Percentiles rank a stretch among this genome's conserved stretches.
Conservation (phyloP, 331 rosid species). For the Malus hybrid region DNA sequence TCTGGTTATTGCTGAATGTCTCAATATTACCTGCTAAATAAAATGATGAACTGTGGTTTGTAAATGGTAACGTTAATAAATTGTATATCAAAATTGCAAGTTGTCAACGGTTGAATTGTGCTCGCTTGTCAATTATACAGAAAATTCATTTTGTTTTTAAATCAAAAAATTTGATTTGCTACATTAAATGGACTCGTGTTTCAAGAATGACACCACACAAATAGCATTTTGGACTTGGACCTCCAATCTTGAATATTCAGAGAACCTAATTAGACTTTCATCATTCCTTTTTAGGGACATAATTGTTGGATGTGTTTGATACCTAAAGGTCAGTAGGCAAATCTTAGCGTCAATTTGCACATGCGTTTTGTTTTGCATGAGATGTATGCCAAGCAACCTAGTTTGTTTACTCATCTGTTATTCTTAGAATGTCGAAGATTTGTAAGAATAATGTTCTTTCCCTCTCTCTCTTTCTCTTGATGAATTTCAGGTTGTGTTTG, state of each 20-base stretch:
- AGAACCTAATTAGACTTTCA: not conserved
- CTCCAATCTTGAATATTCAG: not conserved
- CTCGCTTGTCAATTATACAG: too few relatives aligned
- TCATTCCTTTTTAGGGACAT: not conserved
- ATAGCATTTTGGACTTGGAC: not conserved
- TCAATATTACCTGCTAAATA: not conserved
- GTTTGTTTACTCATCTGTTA: not conserved
- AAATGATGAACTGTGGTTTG: not conserved
- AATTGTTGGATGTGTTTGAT: not conserved
- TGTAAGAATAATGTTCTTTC: not conserved
- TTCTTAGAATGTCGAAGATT: too few relatives aligned
- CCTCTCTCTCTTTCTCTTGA: not conserved
- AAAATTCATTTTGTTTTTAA: not conserved
- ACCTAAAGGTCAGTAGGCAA: not conserved
- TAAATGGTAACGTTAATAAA: not conserved
- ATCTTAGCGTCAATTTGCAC: not conserved
- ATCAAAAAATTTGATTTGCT: too few relatives aligned
- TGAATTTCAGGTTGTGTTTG: slow-evolving; percentile 21
- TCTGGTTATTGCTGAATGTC: not conserved
- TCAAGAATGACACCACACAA: not conserved
- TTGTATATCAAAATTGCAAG: not conserved
- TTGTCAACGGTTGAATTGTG: not conserved
- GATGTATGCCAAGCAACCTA: not conserved
- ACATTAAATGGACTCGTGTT: not conserved
- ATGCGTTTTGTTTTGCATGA: not conserved